Conservation (phyloP, 352 stramenopile species). For the Globisporangium cylindrosporum region DNA sequence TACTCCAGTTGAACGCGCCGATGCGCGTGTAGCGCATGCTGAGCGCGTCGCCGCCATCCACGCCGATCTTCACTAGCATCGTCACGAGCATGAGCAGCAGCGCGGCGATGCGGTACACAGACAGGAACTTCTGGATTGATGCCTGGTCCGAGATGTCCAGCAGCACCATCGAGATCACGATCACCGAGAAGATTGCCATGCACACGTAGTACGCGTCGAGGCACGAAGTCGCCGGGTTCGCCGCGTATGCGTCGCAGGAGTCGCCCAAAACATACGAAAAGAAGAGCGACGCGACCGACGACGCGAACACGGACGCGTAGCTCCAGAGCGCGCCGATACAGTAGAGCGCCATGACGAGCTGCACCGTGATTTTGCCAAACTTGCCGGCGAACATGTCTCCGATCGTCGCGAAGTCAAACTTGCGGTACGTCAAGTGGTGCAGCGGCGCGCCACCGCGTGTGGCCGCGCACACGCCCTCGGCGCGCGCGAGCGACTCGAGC, state of each 20-base stretch:
- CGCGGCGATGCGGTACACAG: constrained; percentile 74
- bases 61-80: constrained; percentile 64
- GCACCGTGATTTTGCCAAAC: constrained; percentile 58
- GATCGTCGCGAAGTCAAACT: constrained; percentile 82
- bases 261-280: constrained; percentile 65
- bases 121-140: constrained; percentile 79
- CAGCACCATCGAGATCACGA: constrained; percentile 80
- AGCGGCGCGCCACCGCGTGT: constrained; percentile 42
- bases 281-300: constrained; percentile 80
- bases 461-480: constrained; percentile 68
- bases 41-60: constrained; percentile 50
- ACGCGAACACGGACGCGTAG: constrained; percentile 85
- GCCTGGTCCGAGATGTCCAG: constrained; percentile 85
- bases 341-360: constrained; percentile 73
- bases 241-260: constrained; percentile 63
- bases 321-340: constrained; percentile 80
- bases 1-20: constrained; percentile 68
- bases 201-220: constrained; percentile 71
- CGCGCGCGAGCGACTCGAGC: constrained; percentile 73
- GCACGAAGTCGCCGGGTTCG: constrained; percentile 40
- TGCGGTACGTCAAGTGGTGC: constrained; percentile 81
- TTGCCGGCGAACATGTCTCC: constrained; percentile 82
- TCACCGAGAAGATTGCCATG: constrained; percentile 72
- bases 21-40: constrained; percentile 40
- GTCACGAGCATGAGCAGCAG: constrained; percentile 77